These are phyloP conservation scores for Pleurotus giganteus DNA, from an alignment of 768 basidiomycete species.

Conservation along the genomic window DNA sequence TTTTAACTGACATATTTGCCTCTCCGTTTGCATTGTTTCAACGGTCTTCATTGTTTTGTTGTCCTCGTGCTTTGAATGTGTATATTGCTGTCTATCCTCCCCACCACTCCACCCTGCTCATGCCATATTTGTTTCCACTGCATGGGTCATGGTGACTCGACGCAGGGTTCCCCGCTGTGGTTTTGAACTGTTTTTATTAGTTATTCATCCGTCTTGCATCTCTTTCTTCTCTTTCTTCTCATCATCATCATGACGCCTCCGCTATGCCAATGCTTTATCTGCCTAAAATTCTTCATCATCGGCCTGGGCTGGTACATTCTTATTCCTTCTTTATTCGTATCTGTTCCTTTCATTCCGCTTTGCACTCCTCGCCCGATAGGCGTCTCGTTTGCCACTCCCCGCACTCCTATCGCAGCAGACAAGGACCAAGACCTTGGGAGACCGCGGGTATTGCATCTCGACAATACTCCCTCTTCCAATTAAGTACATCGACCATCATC, in stretches of 20 bases:
- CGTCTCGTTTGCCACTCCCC: no score
- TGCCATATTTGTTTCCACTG: slow-evolving; percentile 30
- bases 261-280: neutral
- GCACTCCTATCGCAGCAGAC: slow-evolving; percentile 79
- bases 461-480: slow-evolving; percentile 91
- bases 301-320: neutral
- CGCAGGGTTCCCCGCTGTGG: slow-evolving; percentile 11
- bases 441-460: slow-evolving; percentile 71
- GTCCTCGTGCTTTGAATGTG: slow-evolving; percentile 10
- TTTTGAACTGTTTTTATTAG: slow-evolving; percentile 1
- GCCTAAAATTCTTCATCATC: neutral
- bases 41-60: slow-evolving; percentile 1
- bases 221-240: neutral
- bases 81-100: slow-evolving; percentile 28
- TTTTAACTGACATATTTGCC: neutral
- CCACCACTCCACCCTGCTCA: slow-evolving; percentile 30
- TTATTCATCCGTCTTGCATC: neutral
- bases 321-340: neutral
- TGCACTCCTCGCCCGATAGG: slow-evolving; percentile 81
- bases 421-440: slow-evolving; percentile 44
- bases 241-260: neutral
- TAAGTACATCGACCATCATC: neutral
- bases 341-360: neutral
- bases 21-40: slow-evolving; percentile 23
- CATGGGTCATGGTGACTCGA: neutral